These are phyloP conservation scores for Chaetoscypha palmicola DNA, from an alignment of 2,329 filamentous ascomycete genomes.

Conservation along the genomic window DNA sequence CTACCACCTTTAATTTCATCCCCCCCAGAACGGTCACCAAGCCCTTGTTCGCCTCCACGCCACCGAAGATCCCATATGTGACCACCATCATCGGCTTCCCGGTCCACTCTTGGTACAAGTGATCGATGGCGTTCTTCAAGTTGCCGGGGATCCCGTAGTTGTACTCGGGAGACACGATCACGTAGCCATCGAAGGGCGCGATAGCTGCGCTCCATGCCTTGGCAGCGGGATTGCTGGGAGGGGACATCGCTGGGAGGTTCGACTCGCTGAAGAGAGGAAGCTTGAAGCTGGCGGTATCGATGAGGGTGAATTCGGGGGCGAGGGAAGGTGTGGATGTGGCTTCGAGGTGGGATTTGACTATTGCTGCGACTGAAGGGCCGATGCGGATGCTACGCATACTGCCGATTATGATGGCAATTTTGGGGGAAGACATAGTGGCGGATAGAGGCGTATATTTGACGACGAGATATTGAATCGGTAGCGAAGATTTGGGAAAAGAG, in stretches of 20 bases:
- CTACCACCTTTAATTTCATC: conserved; percentile 31
- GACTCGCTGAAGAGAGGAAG: conserved; percentile 39
- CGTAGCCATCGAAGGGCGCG: conserved; percentile 31
- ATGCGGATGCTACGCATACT: conserved; percentile 33
- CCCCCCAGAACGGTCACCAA: conserved; percentile 32
- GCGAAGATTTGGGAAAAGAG: no score
- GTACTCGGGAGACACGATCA: conserved; percentile 39
- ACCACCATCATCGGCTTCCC: conserved; percentile 40
- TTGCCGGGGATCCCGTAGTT: conserved; percentile 40
- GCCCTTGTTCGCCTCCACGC: conserved; percentile 33
- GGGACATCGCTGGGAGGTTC: conserved; percentile 31
- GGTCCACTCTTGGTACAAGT: conserved; percentile 40
- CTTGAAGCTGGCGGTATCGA: conserved; percentile 35
- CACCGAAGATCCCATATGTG: conserved; percentile 38
- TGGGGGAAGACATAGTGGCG: not conserved
- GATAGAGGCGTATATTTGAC: no score
- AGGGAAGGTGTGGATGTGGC: conserved; percentile 14
- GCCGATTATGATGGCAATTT: conserved; percentile 33
- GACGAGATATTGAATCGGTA: no score
- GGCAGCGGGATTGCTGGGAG: conserved; percentile 28
- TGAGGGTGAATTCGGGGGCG: conserved; percentile 20
- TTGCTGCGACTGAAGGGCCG: conserved; percentile 31
- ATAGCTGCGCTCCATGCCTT: conserved; percentile 34
- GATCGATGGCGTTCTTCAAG: conserved; percentile 43
- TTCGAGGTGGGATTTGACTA: conserved; percentile 26